Evolutionary conservation across 352 stramenopile genomes (phyloP).

Genomic region (Phytopythium litorale): DNA sequence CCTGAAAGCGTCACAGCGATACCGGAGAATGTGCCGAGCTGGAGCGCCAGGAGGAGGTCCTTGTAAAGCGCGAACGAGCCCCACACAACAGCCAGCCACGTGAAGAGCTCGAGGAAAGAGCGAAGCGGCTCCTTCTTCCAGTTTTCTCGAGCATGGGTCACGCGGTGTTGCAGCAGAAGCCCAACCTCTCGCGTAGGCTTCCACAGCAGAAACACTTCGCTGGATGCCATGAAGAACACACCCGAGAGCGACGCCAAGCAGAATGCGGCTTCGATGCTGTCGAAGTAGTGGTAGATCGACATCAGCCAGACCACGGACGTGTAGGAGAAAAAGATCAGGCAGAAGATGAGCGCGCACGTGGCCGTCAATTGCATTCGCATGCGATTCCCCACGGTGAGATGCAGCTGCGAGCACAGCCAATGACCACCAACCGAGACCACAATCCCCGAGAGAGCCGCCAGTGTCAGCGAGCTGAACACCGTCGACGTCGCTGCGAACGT

Average conservation of each 20-base stretch:
- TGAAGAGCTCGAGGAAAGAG: slow-evolving; percentile 82
- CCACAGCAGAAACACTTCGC: slow-evolving; percentile 82
- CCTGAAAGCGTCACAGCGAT: slow-evolving; percentile 77
- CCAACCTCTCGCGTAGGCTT: slow-evolving; percentile 67
- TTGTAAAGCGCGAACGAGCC: slow-evolving; percentile 82
- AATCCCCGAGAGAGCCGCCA: slow-evolving; percentile 68
- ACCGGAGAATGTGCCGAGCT: slow-evolving; percentile 79
- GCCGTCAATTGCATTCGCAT: slow-evolving; percentile 57
- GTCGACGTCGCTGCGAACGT: slow-evolving; percentile 71
- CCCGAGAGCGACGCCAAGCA: slow-evolving; percentile 73
- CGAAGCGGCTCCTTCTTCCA: slow-evolving; percentile 71
- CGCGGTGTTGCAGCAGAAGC: slow-evolving; percentile 65
- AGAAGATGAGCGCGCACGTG: slow-evolving; percentile 76
- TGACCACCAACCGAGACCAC: slow-evolving; percentile 73
- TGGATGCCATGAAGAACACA: slow-evolving; percentile 76
- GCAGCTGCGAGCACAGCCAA: slow-evolving; percentile 55
- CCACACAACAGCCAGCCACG: slow-evolving; percentile 75
- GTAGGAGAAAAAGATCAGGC: slow-evolving; percentile 66
- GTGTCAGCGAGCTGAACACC: slow-evolving; percentile 67
- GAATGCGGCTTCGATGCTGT: slow-evolving; percentile 83
- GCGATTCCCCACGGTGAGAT: slow-evolving; percentile 50
- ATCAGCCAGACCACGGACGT: slow-evolving; percentile 63
- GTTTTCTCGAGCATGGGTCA: slow-evolving; percentile 75
- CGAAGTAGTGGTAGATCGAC: slow-evolving; percentile 83
- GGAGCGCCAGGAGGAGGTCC: slow-evolving; percentile 70